Evolutionary conservation across 2,329 filamentous ascomycete species (phyloP), one percentile per base, ranked within the genome.

Genomic region (Incumbomyces lentus): DNA sequence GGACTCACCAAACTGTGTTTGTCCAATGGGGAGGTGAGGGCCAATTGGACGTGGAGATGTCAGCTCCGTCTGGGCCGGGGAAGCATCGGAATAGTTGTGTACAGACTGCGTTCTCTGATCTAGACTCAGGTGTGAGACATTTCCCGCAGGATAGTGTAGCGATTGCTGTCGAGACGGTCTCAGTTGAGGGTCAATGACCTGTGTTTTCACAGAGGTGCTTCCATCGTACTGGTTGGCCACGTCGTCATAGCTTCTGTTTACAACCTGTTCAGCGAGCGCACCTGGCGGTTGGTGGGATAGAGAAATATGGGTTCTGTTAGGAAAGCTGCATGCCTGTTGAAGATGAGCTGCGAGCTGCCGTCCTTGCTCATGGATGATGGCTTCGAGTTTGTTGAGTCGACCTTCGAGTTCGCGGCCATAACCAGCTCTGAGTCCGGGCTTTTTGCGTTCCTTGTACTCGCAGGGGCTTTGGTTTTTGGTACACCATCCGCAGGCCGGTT

Each of bases 401-500:
- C 67, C 65, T 54, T 73, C 78, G 3, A 81, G 69, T 61, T 82
- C 78, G 41, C 77, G 67, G 8, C 76, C 76, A 61, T 80, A 80
- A 34, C 78, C 79, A 54, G 79, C 74, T 16, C 76, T 68, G 34
- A 75, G 69, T 2, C 82, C 81, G 8, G 81, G 80, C 60, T 84
- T 85, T 64, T 84, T 83, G 34, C 81, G 71, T 57, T 83, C 81
- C 49, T 78, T 78, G 60, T 85, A 85, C 58, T 82, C 76, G 60
- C 81, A 85, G 40, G 70, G 54, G 51, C 82, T 76, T 48, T 74
- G 74, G 62, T 85, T 84, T 41, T 80, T 75, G 38, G 76, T 65
- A 61, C 81, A 86, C 81, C 81, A 85, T 22, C 80, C 80, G 63
- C 81, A 85, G 16, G 73, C 74, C 1, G 75, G 75, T 54, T 78